Base-by-base conservation (phyloP, 176 grass and related monocot species). In the Eremochloa ophiuroides region DNA sequence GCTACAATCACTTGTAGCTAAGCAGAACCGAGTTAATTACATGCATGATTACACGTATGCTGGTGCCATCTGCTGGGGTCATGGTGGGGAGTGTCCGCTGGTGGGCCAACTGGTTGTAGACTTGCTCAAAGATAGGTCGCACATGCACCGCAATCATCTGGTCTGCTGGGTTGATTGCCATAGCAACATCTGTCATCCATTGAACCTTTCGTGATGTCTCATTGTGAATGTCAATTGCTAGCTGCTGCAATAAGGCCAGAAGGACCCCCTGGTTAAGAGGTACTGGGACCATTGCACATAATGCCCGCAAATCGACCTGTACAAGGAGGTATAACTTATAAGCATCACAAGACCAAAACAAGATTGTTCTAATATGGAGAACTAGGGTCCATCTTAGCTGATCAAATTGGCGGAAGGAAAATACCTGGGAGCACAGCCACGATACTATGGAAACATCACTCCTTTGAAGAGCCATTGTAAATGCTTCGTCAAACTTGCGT, bases 171-270 rank as follows among this genome's bases (percentile, higher is more conserved):
- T 99, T 99, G 50, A 99, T 93, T 31, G 91, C 87, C 58, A 99
- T 88, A 22, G 91, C 97, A 69, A 96, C 97, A 77, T 96, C 97
- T 33, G 89, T 93, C 93, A 99, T 96, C 97, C 93, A 99, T 8
- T 77, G 79, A 48, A 87, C 66, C 75, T 99, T 99, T 50, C 74
- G 87, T 25, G 89, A 76, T 2, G 89, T 96, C 18, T 99, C 93
- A 10, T 88, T 99, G 80, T 71, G 75, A 47, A 99, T 85, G 75
- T 95, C 93, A 69, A 92, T 91, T 86, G 97, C 89, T 82, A 99
- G 82, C 73, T 96, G 97, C 87, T 99, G 97, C 71, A 99, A 85
- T 78, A 99, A 87, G n/a, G 97, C 97, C 33, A 99, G 83, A 10
- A 96, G 91, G 29, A 99, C 97, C 56, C 97, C 97, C 87, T 99